phyloP scores from a whole-genome alignment of 768 basidiomycete genomes.

The Lactifluus pinguis region DNA sequence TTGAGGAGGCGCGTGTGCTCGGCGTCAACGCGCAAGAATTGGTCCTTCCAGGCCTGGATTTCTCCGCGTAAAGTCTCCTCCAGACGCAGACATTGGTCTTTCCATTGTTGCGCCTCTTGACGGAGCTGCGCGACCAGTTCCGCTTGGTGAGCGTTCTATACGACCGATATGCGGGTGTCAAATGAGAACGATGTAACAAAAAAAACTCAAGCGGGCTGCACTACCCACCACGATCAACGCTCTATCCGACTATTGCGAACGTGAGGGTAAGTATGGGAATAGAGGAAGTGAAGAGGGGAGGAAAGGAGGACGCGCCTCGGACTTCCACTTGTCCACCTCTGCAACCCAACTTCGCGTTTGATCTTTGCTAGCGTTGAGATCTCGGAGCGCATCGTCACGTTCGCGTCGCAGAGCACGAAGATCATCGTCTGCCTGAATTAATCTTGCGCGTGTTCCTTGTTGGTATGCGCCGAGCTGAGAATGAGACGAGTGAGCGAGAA shows the following conservation, averaged over 20 bases:
- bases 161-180: not conserved
- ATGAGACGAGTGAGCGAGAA: not conserved
- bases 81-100: conserved; percentile 48
- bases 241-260: conserved; percentile 4
- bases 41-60: conserved; percentile 70
- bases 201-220: not conserved
- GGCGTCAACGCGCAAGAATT: conserved; percentile 64
- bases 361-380: conserved; percentile 6
- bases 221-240: not conserved
- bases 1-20: conserved; percentile 52
- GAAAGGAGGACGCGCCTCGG: conserved; percentile 6
- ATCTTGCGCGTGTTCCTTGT: conserved; percentile 12
- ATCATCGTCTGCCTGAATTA: conserved; percentile 13
- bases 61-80: conserved; percentile 37
- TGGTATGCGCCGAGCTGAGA: conserved; percentile 16
- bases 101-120: conserved; percentile 62
- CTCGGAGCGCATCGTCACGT: conserved; percentile 17
- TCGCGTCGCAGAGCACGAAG: conserved; percentile 11
- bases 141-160: conserved; percentile 52
- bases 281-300: no score
- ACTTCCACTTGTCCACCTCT: conserved; percentile 18
- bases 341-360: conserved; percentile 4
- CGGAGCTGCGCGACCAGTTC: conserved; percentile 54
- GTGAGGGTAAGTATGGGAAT: not conserved
- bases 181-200: not conserved